Evolutionary conservation across 2,329 filamentous ascomycete genomes (phyloP).

Genomic region (Tricladium varicosporioides): DNA sequence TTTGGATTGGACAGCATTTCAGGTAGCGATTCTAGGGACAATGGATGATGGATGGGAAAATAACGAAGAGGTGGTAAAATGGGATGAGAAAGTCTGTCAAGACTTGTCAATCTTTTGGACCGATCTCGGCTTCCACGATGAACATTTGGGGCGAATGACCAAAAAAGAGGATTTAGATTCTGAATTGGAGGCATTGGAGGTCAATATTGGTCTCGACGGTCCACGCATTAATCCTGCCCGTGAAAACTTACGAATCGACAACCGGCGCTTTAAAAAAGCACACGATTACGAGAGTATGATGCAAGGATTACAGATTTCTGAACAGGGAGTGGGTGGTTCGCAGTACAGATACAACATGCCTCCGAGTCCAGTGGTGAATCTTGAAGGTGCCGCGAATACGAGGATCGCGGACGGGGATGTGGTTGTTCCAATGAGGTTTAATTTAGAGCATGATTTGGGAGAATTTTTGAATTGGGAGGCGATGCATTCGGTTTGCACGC

Average conservation of each 20-base stretch:
- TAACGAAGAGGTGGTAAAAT: slow-evolving; percentile 14
- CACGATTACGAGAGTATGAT: too few relatives aligned
- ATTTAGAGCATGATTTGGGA: slow-evolving; percentile 42
- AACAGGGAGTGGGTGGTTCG: too few relatives aligned
- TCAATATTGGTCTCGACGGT: too few relatives aligned
- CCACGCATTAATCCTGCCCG: too few relatives aligned
- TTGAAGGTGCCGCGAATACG: slow-evolving; percentile 11
- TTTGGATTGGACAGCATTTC: slow-evolving; percentile 63
- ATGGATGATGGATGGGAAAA: slow-evolving; percentile 39
- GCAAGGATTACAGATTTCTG: too few relatives aligned
- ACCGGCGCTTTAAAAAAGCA: too few relatives aligned
- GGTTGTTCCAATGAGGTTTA: slow-evolving; percentile 58
- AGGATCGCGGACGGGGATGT: slow-evolving; percentile 23
- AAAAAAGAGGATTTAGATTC: too few relatives aligned
- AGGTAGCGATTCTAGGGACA: slow-evolving; percentile 61
- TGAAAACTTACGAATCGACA: too few relatives aligned
- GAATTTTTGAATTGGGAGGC: slow-evolving; percentile 1
- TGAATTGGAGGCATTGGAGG: too few relatives aligned
- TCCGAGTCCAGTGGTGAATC: slow-evolving; percentile 26
- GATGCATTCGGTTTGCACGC: neutral
- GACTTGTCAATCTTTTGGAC: slow-evolving; percentile 26
- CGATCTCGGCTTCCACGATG: slow-evolving; percentile 15
- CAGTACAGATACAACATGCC: slow-evolving; percentile 10
- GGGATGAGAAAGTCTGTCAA: slow-evolving; percentile 21
- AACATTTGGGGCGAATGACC: too few relatives aligned